phyloP scores from a whole-genome alignment of 2,329 filamentous ascomycete species.

The Pseudopyrenochaeta lycopersici region DNA sequence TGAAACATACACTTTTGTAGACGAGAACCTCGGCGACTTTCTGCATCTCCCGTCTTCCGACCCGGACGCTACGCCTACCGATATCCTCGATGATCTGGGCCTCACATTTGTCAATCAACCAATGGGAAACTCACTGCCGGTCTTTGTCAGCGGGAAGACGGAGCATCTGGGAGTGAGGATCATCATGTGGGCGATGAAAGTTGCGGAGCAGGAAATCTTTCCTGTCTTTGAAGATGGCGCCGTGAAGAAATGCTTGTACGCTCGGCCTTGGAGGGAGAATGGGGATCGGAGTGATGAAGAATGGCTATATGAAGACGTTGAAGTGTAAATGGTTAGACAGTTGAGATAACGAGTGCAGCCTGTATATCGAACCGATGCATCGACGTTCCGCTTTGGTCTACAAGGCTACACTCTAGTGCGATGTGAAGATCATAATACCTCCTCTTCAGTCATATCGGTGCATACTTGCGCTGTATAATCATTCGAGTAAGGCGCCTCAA shows the following conservation, averaged over 20 bases:
- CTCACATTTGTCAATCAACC: constrained; percentile 17
- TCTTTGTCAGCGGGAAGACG: constrained; percentile 16
- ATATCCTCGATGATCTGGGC: constrained; percentile 25
- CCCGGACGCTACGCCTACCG: constrained; percentile 2
- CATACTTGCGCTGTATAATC: no score
- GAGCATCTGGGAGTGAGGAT: constrained; percentile 28
- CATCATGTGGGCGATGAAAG: constrained; percentile 36
- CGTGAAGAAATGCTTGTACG: constrained; percentile 19
- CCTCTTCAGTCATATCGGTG: no score
- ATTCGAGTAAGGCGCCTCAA: no score
- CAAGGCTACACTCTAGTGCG: no score
- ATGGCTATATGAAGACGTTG: constrained; percentile 23
- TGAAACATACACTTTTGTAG: constrained; percentile 31
- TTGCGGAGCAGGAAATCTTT: constrained; percentile 25
- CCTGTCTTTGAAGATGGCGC: constrained; percentile 7
- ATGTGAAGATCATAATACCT: no score
- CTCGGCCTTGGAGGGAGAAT: background rate
- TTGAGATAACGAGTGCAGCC: no score
- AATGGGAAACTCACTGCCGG: background rate
- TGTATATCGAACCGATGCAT: no score
- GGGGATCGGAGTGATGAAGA: background rate
- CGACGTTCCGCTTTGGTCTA: no score
- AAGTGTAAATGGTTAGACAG: background rate
- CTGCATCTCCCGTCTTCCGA: constrained; percentile 7
- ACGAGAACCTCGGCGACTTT: constrained; percentile 31